phyloP scores from a whole-genome alignment of 2,329 filamentous ascomycete species.

The Penicillium sp. region DNA sequence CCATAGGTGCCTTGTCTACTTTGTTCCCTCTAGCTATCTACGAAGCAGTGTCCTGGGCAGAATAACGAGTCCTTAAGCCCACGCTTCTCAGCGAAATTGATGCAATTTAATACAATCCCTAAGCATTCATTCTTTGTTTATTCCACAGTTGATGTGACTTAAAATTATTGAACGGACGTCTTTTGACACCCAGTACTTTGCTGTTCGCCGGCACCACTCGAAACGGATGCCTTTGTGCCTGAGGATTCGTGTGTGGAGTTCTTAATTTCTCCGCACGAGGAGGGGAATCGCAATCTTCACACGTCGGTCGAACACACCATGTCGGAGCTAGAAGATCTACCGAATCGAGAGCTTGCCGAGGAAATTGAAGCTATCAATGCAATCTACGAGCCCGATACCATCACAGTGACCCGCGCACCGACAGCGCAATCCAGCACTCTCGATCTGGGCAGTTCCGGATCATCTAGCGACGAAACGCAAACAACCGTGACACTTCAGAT shows the following conservation, averaged over 20 bases:
- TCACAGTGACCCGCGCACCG: conserved; percentile 48
- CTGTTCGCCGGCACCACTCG: not conserved
- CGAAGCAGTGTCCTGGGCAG: not conserved
- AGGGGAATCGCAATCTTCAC: conserved; percentile 9
- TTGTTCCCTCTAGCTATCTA: not conserved
- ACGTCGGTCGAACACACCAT: conserved; percentile 18
- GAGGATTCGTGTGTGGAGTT: conserved; percentile 20
- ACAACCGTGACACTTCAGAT: conserved; percentile 65
- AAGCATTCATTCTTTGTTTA: too few species aligned
- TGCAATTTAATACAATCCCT: too few species aligned
- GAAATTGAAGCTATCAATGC: conserved; percentile 55
- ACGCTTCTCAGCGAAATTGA: too few species aligned
- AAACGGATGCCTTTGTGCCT: conserved; percentile 21
- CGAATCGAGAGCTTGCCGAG: conserved; percentile 48
- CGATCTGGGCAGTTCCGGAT: conserved; percentile 31
- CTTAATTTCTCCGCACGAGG: conserved; percentile 21
- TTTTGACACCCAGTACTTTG: not conserved
- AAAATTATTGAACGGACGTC: too few species aligned
- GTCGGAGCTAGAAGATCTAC: conserved; percentile 32
- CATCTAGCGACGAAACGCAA: conserved; percentile 29
- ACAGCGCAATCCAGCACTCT: conserved; percentile 31
- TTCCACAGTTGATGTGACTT: too few species aligned
- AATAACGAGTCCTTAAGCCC: not conserved
- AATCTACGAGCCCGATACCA: conserved; percentile 68
- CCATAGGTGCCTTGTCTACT: not conserved